Evolutionary conservation across 805 yeast species (phyloP), one percentile per base, ranked within the genome.

Genomic region (Hanseniaspora thailandica): DNA sequence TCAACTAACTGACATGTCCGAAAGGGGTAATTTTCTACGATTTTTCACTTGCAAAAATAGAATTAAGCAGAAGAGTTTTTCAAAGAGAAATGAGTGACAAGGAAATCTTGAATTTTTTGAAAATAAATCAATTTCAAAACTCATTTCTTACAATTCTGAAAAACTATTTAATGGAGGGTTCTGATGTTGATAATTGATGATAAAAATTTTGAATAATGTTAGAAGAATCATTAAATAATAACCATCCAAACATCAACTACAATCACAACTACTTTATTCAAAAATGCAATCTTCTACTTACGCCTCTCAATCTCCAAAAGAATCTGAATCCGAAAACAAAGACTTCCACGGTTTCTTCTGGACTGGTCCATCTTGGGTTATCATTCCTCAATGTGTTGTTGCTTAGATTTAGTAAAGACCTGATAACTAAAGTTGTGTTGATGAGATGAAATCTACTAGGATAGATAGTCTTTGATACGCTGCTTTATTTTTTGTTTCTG

Each of bases 361-460:
- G 52, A 33, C 46, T 10, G 52, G 55, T 20, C 45, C 51, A 20
- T 47, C 52, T 28, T 47, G 55, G 55, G 45, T 43, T 22, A 47
- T 47, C 40, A 52, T 46, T 19, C 55, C 55, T 25, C 55, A 53
- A 53, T 53, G 55, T 53, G 55, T 53, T 35, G 52, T 53, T 35
- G 52, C 55, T 36, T 53, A 41, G n/a, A 28, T 12, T 3, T 15
- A 31, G n/a, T 12, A 13, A 31, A 2, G 15, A 31, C 15, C n/a
- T n/a, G n/a, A n/a, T n/a, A n/a, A n/a, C n/a, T n/a, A n/a, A n/a
- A n/a, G n/a, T n/a, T n/a, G n/a, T n/a, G n/a, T n/a, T n/a, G n/a
- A n/a, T n/a, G n/a, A n/a, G n/a, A n/a, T n/a, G n/a, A n/a, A n/a
- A n/a, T n/a, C n/a, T n/a, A n/a, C n/a, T n/a, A n/a, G n/a, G n/a